Percentiles rank a stretch among this genome's conserved stretches.
phyloP scores from a whole-genome alignment of 768 basidiomycete genomes.

The Boletus pseudopeckii region DNA sequence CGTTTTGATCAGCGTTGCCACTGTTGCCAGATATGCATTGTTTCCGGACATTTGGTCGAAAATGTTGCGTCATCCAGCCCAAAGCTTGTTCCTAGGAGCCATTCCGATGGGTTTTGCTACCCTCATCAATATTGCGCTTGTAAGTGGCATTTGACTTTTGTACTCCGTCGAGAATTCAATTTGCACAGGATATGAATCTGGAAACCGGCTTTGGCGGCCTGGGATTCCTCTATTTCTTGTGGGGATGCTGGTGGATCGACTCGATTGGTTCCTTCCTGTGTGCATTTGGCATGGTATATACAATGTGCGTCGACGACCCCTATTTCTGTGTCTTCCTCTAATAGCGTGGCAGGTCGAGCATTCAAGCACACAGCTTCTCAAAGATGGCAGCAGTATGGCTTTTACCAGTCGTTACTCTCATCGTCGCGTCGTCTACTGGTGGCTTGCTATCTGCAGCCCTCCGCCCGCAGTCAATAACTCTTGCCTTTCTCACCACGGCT shows the following conservation, averaged over 20 bases:
- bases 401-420: slow-evolving; percentile 48
- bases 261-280: slow-evolving; percentile 38
- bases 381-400: slow-evolving; percentile 47
- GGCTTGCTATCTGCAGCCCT: slow-evolving; percentile 43
- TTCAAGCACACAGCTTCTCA: slow-evolving; percentile 40
- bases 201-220: slow-evolving; percentile 36
- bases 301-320: slow-evolving; percentile 34
- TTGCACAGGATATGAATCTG: slow-evolving; percentile 30
- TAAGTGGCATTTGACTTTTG: slow-evolving; percentile 18
- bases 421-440: slow-evolving; percentile 53
- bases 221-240: slow-evolving; percentile 38
- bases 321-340: neutral
- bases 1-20: slow-evolving; percentile 31
- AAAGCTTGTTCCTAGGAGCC: slow-evolving; percentile 44
- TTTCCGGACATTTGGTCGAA: slow-evolving; percentile 42
- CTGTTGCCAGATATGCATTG: slow-evolving; percentile 38
- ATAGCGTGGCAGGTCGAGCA: slow-evolving; percentile 37
- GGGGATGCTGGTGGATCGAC: slow-evolving; percentile 54
- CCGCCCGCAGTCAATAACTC: slow-evolving; percentile 31
- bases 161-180: neutral
- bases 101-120: slow-evolving; percentile 46
- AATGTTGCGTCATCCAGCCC: slow-evolving; percentile 45
- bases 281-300: slow-evolving; percentile 48
- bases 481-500: slow-evolving; percentile 41
- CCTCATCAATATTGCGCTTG: slow-evolving; percentile 39